A percentile compares a stretch with the other conserved stretches of the same genome.
These are phyloP conservation scores for Pythium rhizo-oryzae DNA, from an alignment of 352 stramenopile genomes.

Conservation along the genomic window DNA sequence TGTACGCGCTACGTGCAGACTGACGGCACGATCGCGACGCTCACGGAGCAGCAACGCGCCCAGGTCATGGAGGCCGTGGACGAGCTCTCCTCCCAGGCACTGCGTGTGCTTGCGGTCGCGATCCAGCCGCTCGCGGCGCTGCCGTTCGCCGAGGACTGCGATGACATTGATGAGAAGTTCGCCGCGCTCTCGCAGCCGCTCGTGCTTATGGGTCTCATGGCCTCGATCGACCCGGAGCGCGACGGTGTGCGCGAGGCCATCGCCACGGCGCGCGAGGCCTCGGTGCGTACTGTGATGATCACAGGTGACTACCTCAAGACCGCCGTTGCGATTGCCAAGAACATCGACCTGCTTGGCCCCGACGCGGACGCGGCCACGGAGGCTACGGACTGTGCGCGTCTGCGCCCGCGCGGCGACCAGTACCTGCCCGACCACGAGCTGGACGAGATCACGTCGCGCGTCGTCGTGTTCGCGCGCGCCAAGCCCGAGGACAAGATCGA, in stretches of 20 bases:
- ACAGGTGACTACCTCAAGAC: slow-evolving; percentile 96
- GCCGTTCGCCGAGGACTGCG: slow-evolving; percentile 44
- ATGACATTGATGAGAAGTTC: slow-evolving; percentile 77
- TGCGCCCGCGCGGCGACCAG: slow-evolving; percentile 47
- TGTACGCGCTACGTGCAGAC: slow-evolving; percentile 58
- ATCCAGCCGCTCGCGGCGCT: slow-evolving; percentile 67
- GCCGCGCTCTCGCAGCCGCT: slow-evolving; percentile 65
- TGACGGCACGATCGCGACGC: slow-evolving; percentile 46
- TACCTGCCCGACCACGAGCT: slow-evolving; percentile 81
- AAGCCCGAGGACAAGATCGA: slow-evolving; percentile 96
- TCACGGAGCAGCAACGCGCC: slow-evolving; percentile 44
- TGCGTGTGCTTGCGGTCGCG: slow-evolving; percentile 91
- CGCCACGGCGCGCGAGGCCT: slow-evolving; percentile 39
- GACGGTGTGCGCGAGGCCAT: slow-evolving; percentile 66
- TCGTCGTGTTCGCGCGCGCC: slow-evolving; percentile 93
- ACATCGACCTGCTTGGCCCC: slow-evolving; percentile 90
- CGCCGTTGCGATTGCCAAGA: slow-evolving; percentile 91
- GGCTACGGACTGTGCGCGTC: slow-evolving; percentile 75
- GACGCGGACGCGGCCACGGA: slow-evolving; percentile 53
- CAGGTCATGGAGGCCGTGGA: slow-evolving; percentile 63
- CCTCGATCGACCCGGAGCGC: slow-evolving; percentile 86
- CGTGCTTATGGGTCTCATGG: slow-evolving; percentile 93
- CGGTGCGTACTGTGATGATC: slow-evolving; percentile 90
- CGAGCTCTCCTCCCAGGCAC: slow-evolving; percentile 65
- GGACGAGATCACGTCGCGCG: slow-evolving; percentile 83